A percentile compares a stretch with the other conserved stretches of the same genome.
Evolutionary conservation across 2,329 filamentous ascomycete species (phyloP).

Genomic region (Botrytis hyacinthi): DNA sequence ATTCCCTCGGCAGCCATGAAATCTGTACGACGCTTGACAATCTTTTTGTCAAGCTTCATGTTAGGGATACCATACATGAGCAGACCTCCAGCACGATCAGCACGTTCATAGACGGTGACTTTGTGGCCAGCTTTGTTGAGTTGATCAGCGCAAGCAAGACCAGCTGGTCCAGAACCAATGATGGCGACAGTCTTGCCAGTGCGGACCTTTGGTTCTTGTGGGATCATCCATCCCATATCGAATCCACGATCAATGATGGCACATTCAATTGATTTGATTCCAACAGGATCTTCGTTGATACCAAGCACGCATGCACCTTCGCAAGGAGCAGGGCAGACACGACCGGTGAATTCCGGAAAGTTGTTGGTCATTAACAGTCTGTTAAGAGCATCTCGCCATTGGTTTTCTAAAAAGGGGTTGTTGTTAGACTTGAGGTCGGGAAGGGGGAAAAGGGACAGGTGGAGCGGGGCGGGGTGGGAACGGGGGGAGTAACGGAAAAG

Average conservation of each 20-base stretch:
- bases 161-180: constrained; percentile 88
- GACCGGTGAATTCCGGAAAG: constrained; percentile 96
- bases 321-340: constrained; percentile 93
- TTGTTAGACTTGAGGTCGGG: background rate
- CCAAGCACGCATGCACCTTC: constrained; percentile 94
- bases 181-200: constrained; percentile 87
- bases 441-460: background rate
- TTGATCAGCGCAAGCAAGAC: constrained; percentile 87
- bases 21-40: constrained; percentile 92
- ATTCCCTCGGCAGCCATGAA: constrained; percentile 91
- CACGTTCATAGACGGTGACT: constrained; percentile 89
- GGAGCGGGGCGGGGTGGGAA: background rate
- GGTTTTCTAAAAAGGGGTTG: constrained; percentile 42
- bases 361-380: constrained; percentile 95
- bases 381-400: constrained; percentile 91
- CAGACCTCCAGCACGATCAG: constrained; percentile 85
- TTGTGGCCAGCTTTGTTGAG: constrained; percentile 87
- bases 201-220: constrained; percentile 71
- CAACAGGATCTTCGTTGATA: constrained; percentile 95
- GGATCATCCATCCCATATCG: constrained; percentile 97
- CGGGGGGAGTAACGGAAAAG: rapidly evolving
- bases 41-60: constrained; percentile 99
- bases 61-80: constrained; percentile 99
- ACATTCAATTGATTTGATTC: constrained; percentile 98
- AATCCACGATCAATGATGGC: constrained; percentile 97